phyloP scores from a whole-genome alignment of 306 rosid species.

The Alnus glutinosa region DNA sequence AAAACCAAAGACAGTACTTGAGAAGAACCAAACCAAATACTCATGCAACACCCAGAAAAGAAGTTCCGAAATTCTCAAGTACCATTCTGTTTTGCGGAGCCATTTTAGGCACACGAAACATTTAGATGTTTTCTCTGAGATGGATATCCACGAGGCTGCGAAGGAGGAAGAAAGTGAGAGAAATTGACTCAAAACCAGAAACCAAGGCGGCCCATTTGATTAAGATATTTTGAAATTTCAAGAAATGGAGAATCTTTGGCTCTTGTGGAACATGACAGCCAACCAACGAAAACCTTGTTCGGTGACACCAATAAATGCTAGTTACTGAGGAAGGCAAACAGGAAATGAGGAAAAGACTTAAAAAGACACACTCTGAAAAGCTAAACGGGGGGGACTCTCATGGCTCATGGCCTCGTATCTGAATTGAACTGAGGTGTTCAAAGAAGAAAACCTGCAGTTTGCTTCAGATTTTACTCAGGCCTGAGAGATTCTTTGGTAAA shows the following conservation, averaged over 20 bases:
- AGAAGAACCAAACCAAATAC: constrained; percentile 3
- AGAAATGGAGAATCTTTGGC: constrained; percentile 41
- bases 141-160: constrained; percentile 16
- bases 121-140: neutral
- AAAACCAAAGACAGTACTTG: constrained; percentile 5
- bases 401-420: too few relatives aligned
- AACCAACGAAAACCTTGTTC: constrained; percentile 28
- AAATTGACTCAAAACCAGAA: constrained; percentile 30
- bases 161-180: constrained; percentile 17
- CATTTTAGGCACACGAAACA: neutral
- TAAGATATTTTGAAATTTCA: constrained; percentile 10
- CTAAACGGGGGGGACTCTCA: too few relatives aligned
- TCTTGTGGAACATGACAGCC: constrained; percentile 35
- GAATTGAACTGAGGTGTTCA: neutral
- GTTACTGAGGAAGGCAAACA: constrained; percentile 8
- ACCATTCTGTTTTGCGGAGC: constrained; percentile 23
- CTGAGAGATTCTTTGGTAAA: neutral
- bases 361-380: constrained; percentile 12
- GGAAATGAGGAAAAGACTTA: neutral
- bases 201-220: constrained; percentile 17
- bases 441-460: neutral
- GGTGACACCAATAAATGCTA: constrained; percentile 33
- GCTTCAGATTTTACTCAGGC: neutral
- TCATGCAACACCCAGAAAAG: constrained; percentile 9
- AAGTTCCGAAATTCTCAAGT: neutral